Percentiles rank a stretch among this genome's conserved stretches.
These are phyloP conservation scores for Ilyonectria robusta DNA, from an alignment of 2,329 filamentous ascomycete genomes.

Conservation along the genomic window DNA sequence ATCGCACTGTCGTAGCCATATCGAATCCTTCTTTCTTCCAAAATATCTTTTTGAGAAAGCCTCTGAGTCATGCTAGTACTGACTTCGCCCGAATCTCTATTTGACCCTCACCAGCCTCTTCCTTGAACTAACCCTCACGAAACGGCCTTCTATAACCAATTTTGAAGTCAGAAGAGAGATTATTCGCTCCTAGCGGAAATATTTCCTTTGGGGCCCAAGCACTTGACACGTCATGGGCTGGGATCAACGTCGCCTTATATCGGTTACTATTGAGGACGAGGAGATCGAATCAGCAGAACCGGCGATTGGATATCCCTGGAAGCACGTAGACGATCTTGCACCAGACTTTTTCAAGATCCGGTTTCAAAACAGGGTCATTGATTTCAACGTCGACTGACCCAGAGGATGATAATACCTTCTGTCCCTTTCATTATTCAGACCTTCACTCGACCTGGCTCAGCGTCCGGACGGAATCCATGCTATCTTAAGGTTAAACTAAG, in stretches of 20 bases:
- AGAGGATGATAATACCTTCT: constrained; percentile 46
- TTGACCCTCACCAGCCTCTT: too few relatives aligned
- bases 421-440: constrained; percentile 43
- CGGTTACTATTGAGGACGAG: constrained; percentile 47
- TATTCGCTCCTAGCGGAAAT: too few relatives aligned
- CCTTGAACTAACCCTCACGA: too few relatives aligned
- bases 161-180: too few relatives aligned
- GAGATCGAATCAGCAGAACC: constrained; percentile 33
- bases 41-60: too few relatives aligned
- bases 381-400: constrained; percentile 38
- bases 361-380: constrained; percentile 31
- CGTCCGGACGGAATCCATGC: constrained; percentile 34
- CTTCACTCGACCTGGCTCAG: constrained; percentile 36
- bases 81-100: too few relatives aligned
- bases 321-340: constrained; percentile 38
- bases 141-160: too few relatives aligned
- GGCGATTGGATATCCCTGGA: constrained; percentile 42
- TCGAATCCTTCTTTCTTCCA: too few relatives aligned
- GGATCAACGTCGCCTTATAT: constrained; percentile 46
- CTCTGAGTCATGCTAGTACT: too few relatives aligned
- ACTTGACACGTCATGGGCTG: constrained; percentile 46
- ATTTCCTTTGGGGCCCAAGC: constrained; percentile 35
- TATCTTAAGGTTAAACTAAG: constrained; percentile 40
- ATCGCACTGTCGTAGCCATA: too few relatives aligned
- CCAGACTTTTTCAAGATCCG: background rate